Conservation (phyloP, 78 protist species). For the Tieghemostelium lacteum region DNA sequence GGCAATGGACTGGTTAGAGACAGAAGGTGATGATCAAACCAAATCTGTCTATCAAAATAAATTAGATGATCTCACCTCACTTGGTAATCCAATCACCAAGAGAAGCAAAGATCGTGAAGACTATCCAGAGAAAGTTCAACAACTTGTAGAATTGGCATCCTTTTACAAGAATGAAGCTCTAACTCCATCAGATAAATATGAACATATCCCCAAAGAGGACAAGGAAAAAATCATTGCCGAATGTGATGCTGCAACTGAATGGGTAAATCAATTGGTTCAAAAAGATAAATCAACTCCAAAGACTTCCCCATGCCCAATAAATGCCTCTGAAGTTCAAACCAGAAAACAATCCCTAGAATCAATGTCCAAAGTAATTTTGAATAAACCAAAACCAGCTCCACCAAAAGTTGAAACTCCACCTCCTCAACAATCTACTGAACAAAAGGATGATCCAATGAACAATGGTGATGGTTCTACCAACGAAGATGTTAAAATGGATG, state of each 20-base stretch:
- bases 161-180: constrained; percentile 31
- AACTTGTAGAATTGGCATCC: constrained; percentile 12
- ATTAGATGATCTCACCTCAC: constrained; percentile 50
- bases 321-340: constrained; percentile 37
- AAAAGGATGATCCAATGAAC: background rate
- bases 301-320: constrained; percentile 29
- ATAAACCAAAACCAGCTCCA: constrained; percentile 75
- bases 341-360: constrained; percentile 30
- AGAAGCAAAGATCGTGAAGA: constrained; percentile 46
- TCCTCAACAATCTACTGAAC: constrained; percentile 2
- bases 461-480: background rate
- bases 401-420: constrained; percentile 30
- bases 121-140: constrained; percentile 19
- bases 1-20: constrained; percentile 92
- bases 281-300: constrained; percentile 61
- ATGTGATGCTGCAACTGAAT: constrained; percentile 28
- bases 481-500: background rate
- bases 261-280: constrained; percentile 27
- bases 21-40: constrained; percentile 94
- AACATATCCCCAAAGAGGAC: constrained; percentile 69
- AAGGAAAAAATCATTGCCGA: constrained; percentile 55
- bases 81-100: constrained; percentile 74
- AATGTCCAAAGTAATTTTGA: constrained; percentile 39
- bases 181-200: constrained; percentile 53
- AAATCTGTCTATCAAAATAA: constrained; percentile 82